Evolutionary conservation across 1,284 basidiomycete species (phyloP).

Genomic region (Pterula multifida): DNA sequence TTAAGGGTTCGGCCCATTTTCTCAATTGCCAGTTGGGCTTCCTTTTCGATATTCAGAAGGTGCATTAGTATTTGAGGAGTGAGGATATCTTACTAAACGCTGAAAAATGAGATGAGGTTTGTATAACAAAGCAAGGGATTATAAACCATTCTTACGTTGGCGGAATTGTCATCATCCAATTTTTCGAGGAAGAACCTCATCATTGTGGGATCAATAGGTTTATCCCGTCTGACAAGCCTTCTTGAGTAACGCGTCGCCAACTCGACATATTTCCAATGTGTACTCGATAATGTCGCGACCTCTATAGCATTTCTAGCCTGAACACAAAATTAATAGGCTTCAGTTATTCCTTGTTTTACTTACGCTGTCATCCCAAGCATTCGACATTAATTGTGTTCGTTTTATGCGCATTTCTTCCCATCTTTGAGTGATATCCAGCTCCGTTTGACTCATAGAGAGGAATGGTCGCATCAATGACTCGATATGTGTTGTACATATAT

Average conservation of each 20-base stretch:
- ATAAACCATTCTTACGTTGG: constrained; percentile 35
- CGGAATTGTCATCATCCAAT: constrained; percentile 47
- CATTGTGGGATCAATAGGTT: constrained; percentile 41
- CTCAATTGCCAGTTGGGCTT: constrained; percentile 58
- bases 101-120: constrained; percentile 15
- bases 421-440: constrained; percentile 26
- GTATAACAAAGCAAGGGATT: constrained; percentile 3
- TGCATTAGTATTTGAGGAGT: constrained; percentile 4
- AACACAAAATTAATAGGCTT: neutral
- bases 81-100: constrained; percentile 43
- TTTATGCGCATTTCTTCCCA: constrained; percentile 22
- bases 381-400: neutral
- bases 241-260: constrained; percentile 65
- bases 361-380: neutral
- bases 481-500: constrained; percentile 31
- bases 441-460: constrained; percentile 21
- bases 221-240: constrained; percentile 65
- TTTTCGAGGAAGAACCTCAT: constrained; percentile 45
- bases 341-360: neutral
- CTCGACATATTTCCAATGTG: constrained; percentile 81
- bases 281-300: constrained; percentile 42
- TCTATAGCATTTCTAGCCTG: constrained; percentile 34
- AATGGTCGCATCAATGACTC: constrained; percentile 23
- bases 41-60: constrained; percentile 27
- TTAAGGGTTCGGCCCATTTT: constrained; percentile 63